These are phyloP conservation scores for Nasturtium officinale DNA, from an alignment of 345 rosid genomes.

Conservation along the genomic window DNA sequence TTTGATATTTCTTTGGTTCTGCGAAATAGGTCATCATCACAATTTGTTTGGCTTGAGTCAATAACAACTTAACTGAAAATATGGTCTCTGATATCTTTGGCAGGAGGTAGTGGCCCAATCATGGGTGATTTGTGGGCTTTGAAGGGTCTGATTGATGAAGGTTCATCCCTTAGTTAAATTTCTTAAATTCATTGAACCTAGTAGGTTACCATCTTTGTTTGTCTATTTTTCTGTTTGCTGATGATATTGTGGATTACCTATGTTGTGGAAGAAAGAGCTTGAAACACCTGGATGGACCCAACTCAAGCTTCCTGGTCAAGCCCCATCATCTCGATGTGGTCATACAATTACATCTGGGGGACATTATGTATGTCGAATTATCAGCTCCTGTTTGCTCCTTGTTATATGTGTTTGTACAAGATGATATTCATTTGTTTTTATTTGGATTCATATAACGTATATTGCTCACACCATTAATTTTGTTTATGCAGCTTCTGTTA, in stretches of 20 bases:
- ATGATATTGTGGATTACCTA: slow-evolving; percentile 43
- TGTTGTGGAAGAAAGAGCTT: slow-evolving; percentile 90
- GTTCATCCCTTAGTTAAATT: slow-evolving; percentile 47
- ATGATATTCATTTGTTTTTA: slow-evolving; percentile 17
- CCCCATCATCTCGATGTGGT: slow-evolving; percentile 93
- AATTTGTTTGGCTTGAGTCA: neutral
- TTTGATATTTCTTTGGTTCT: neutral
- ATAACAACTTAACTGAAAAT: slow-evolving; percentile 13
- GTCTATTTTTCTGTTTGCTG: slow-evolving; percentile 23
- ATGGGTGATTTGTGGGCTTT: slow-evolving; percentile 99
- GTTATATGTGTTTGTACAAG: neutral
- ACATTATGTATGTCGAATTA: slow-evolving; percentile 65
- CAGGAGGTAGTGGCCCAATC: slow-evolving; percentile 98
- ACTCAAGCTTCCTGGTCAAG: slow-evolving; percentile 98
- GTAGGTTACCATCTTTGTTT: slow-evolving; percentile 1
- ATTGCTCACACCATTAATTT: slow-evolving; percentile 16
- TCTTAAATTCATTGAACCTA: slow-evolving; percentile 9
- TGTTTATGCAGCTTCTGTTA: slow-evolving; percentile 71
- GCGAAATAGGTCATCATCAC: neutral
- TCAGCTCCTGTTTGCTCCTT: slow-evolving; percentile 29
- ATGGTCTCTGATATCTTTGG: slow-evolving; percentile 33
- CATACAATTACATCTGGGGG: slow-evolving; percentile 94
- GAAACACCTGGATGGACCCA: slow-evolving; percentile 99
- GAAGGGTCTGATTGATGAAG: slow-evolving; percentile 96
- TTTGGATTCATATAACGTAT: neutral